phyloP scores from a whole-genome alignment of 495 filamentous ascomycete species.

The Talaromyces adpressus region DNA sequence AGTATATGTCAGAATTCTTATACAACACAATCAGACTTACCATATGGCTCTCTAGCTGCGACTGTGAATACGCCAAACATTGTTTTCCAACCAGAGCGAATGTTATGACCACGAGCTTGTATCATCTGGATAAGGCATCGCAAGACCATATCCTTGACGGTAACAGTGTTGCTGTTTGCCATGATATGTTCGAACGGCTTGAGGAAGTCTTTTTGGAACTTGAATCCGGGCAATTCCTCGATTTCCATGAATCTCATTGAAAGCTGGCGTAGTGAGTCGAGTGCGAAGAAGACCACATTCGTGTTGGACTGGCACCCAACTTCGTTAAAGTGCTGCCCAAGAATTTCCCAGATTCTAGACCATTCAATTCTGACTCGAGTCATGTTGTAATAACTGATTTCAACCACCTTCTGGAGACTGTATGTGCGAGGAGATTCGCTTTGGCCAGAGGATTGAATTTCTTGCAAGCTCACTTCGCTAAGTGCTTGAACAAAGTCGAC shows the following conservation, averaged over 20 bases:
- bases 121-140: constrained; percentile 99
- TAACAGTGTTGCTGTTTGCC: constrained; percentile 77
- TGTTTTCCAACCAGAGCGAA: constrained; percentile 94
- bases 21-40: constrained; percentile 25
- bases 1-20: too few relatives aligned
- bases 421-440: constrained; percentile 93
- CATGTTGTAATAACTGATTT: constrained; percentile 99
- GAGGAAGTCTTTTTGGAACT: constrained; percentile 98
- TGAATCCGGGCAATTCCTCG: constrained; percentile 95
- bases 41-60: constrained; percentile 83
- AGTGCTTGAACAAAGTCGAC: constrained; percentile 94
- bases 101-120: constrained; percentile 90
- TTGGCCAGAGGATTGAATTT: constrained; percentile 93
- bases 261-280: constrained; percentile 89
- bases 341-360: constrained; percentile 92
- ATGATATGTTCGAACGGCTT: constrained; percentile 98
- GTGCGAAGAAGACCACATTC: constrained; percentile 89
- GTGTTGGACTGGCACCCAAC: constrained; percentile 96
- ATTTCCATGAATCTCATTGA: constrained; percentile 99
- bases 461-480: constrained; percentile 97
- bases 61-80: constrained; percentile 99
- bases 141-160: constrained; percentile 96
- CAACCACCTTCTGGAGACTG: constrained; percentile 94
- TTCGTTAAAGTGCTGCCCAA: constrained; percentile 95
- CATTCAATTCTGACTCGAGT: constrained; percentile 95